Percentiles rank a stretch among this genome's conserved stretches.
Evolutionary conservation across 2,329 filamentous ascomycete species (phyloP).

Genomic region (Fusarium sp.): DNA sequence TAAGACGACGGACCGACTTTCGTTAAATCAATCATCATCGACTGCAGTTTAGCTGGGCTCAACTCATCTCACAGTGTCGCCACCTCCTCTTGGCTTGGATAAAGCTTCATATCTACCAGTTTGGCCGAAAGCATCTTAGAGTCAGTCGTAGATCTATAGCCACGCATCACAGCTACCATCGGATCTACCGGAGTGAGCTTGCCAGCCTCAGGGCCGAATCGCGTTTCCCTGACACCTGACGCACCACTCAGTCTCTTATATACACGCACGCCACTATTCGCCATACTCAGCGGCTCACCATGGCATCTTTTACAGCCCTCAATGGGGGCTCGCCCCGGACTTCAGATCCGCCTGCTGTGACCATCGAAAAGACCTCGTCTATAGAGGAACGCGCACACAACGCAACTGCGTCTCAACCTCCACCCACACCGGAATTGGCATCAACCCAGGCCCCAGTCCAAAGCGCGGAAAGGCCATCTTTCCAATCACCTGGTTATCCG

Average conservation of each 20-base stretch:
- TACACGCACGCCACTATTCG: constrained; percentile 1
- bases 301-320: constrained; percentile 65
- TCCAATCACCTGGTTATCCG: constrained; percentile 55
- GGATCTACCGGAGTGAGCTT: constrained; percentile 31
- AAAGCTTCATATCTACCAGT: neutral
- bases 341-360: constrained; percentile 50
- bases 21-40: constrained; percentile 9
- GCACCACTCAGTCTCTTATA: constrained; percentile 2
- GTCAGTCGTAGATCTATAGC: constrained; percentile 8
- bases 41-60: constrained; percentile 4
- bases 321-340: constrained; percentile 62
- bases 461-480: constrained; percentile 55
- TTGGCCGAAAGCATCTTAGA: neutral
- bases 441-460: constrained; percentile 54
- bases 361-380: constrained; percentile 47
- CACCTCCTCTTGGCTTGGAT: constrained; percentile 5
- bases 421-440: constrained; percentile 44
- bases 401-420: constrained; percentile 41
- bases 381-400: constrained; percentile 50
- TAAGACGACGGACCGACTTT: constrained; percentile 4
- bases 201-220: constrained; percentile 6
- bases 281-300: constrained; percentile 43
- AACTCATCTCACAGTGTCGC: constrained; percentile 15
- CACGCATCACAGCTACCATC: constrained; percentile 21
- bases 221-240: neutral